phyloP scores from a whole-genome alignment of 2,329 filamentous ascomycete species.

The Gaeumannomyces tritici region DNA sequence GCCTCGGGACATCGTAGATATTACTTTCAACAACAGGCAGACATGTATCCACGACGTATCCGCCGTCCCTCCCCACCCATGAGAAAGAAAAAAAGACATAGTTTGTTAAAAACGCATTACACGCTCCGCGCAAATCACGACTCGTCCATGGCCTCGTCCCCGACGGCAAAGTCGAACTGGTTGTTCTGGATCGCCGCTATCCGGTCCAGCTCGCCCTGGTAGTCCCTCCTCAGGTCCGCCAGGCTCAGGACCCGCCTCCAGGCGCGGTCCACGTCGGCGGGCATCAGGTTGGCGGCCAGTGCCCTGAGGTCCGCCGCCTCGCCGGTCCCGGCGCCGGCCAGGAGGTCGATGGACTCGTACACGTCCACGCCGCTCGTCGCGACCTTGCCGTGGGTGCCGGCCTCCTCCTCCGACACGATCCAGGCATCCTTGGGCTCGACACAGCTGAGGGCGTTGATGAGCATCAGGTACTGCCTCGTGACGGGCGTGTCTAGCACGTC shows the following conservation, averaged over 20 bases:
- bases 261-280: constrained; percentile 6
- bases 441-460: constrained; percentile 88
- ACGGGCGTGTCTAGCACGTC: constrained; percentile 54
- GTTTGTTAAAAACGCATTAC: neutral
- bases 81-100: neutral
- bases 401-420: constrained; percentile 46
- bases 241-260: constrained; percentile 77
- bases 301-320: constrained; percentile 6
- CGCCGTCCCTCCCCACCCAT: neutral
- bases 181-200: constrained; percentile 82
- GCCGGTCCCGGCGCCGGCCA: constrained; percentile 4
- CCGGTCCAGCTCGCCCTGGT: constrained; percentile 81
- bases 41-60: neutral
- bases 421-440: constrained; percentile 77
- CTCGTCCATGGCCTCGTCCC: constrained; percentile 44
- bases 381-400: neutral
- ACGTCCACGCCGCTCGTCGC: neutral
- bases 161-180: constrained; percentile 66
- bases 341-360: neutral
- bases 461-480: constrained; percentile 70
- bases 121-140: constrained; percentile 16
- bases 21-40: neutral
- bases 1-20: neutral
- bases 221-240: constrained; percentile 77
- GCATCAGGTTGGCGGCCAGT: constrained; percentile 9